These are phyloP conservation scores for Penicillium chermesinum DNA, from an alignment of 495 filamentous ascomycete genomes.

Conservation along the genomic window DNA sequence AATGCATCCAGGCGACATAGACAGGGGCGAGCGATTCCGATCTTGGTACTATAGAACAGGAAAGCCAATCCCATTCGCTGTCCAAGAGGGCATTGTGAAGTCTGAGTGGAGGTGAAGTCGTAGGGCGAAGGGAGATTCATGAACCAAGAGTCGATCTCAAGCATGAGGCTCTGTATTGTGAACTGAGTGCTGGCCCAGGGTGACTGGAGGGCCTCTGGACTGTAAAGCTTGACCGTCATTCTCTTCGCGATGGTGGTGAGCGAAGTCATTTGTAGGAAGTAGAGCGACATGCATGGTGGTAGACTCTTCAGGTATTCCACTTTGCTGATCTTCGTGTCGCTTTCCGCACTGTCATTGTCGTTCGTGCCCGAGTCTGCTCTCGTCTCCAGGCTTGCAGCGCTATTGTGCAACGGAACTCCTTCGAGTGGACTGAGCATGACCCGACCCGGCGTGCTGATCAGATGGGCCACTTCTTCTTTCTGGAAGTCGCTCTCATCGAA, in stretches of 20 bases:
- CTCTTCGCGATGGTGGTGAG: constrained; percentile 49
- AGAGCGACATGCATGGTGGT: constrained; percentile 41
- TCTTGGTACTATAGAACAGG: constrained; percentile 53
- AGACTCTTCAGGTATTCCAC: constrained; percentile 27
- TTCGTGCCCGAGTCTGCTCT: constrained; percentile 22
- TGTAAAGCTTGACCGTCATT: constrained; percentile 53
- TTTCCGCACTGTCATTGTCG: constrained; percentile 16
- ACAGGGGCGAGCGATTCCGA: constrained; percentile 58
- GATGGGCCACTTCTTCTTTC: constrained; percentile 29
- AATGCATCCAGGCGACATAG: constrained; percentile 50
- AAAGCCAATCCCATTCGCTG: constrained; percentile 49
- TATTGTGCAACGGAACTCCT: constrained; percentile 16
- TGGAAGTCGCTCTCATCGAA: constrained; percentile 46
- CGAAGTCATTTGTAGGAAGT: constrained; percentile 44
- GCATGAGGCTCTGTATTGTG: constrained; percentile 35
- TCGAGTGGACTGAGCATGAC: constrained; percentile 18
- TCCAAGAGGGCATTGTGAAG: constrained; percentile 24
- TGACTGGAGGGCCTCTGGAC: constrained; percentile 41
- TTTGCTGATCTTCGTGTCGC: constrained; percentile 15
- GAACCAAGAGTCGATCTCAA: constrained; percentile 38
- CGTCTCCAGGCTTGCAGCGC: constrained; percentile 19
- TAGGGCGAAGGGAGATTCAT: constrained; percentile 37
- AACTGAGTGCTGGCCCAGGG: constrained; percentile 49
- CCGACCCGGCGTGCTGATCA: constrained; percentile 26
- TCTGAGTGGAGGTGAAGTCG: constrained; percentile 34